A percentile compares a stretch with the other conserved stretches of the same genome.
These are phyloP conservation scores for Syzygium aqueum DNA, from an alignment of 345 rosid genomes.

Conservation along the genomic window DNA sequence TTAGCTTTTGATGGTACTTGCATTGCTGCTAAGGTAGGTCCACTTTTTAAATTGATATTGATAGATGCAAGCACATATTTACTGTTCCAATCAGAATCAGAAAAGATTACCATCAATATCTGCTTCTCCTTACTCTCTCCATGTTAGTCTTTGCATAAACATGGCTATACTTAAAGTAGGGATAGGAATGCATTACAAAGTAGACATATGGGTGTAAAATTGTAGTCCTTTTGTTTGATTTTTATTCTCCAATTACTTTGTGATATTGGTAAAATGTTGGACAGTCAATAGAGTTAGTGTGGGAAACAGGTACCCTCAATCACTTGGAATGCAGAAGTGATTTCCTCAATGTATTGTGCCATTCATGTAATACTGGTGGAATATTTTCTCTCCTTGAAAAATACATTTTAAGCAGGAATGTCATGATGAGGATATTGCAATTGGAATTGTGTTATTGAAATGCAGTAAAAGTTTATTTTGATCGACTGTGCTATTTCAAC, in stretches of 20 bases:
- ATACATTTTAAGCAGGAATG: neutral
- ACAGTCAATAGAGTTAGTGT: neutral
- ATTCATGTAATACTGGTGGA: neutral
- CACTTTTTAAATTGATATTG: neutral
- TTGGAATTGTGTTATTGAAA: neutral
- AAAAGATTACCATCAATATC: neutral
- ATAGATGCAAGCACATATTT: neutral
- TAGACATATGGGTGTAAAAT: neutral
- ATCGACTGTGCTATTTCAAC: constrained; percentile 15
- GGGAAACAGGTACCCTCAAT: neutral
- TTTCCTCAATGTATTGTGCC: neutral
- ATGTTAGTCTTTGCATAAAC: neutral
- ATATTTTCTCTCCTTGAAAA: neutral
- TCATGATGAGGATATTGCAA: neutral
- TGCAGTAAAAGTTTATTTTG: neutral
- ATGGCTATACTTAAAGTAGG: neutral
- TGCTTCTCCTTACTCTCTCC: neutral
- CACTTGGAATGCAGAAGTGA: neutral
- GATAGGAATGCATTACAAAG: neutral
- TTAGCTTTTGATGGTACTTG: constrained; percentile 70
- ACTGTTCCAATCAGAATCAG: neutral
- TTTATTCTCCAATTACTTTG: neutral
- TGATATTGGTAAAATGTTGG: neutral
- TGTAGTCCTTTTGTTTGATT: neutral
- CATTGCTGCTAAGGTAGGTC: constrained; percentile 75